These are phyloP conservation scores for Fistulifera pelliculosa DNA, from an alignment of 108 stramenopile species.

Conservation along the genomic window DNA sequence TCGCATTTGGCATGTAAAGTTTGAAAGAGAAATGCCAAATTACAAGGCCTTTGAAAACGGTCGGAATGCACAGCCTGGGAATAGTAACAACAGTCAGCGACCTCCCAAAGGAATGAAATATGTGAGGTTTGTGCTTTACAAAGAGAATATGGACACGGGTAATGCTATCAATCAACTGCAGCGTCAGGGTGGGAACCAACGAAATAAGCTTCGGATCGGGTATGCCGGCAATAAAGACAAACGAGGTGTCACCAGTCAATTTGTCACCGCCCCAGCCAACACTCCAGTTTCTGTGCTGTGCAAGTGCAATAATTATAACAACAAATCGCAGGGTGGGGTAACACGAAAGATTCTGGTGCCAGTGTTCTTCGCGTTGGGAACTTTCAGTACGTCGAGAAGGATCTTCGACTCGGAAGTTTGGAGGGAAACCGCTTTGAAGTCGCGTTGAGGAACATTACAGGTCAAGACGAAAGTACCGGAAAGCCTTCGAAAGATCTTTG, in stretches of 20 bases:
- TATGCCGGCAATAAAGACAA: constrained; percentile 94
- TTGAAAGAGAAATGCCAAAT: constrained; percentile 65
- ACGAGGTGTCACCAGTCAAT: constrained; percentile 82
- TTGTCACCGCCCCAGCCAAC: constrained; percentile 41
- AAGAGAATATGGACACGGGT: constrained; percentile 83
- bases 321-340: constrained; percentile 40
- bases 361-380: constrained; percentile 62
- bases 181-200: constrained; percentile 19
- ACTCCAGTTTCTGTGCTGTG: constrained; percentile 1
- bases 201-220: constrained; percentile 30
- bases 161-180: constrained; percentile 66
- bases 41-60: constrained; percentile 37
- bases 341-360: constrained; percentile 38
- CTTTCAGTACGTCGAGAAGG: constrained; percentile 57
- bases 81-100: constrained; percentile 16
- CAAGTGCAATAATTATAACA: constrained; percentile 18
- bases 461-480: not conserved
- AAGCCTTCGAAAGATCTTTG: constrained; percentile 11
- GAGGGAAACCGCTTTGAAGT: constrained; percentile 84
- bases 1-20: constrained; percentile 62
- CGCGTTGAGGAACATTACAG: constrained; percentile 61
- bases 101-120: constrained; percentile 21
- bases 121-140: constrained; percentile 80
- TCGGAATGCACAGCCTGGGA: not conserved
- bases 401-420: constrained; percentile 66